phyloP scores from a whole-genome alignment of 2,329 filamentous ascomycete genomes.

The Monosporascus sp. region DNA sequence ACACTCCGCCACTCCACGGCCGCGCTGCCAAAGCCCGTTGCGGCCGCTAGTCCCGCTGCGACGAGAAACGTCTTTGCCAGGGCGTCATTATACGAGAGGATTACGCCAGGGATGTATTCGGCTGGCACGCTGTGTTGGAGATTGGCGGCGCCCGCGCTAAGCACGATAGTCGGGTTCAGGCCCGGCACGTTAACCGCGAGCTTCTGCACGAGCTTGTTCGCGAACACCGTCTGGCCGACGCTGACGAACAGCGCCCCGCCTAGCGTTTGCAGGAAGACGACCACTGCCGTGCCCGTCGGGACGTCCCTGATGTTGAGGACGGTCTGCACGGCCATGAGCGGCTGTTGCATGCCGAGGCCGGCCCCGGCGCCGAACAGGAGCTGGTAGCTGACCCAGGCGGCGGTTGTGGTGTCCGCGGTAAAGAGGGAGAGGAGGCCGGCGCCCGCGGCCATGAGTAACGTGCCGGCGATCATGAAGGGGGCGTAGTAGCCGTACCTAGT shows the following conservation, averaged over 20 bases:
- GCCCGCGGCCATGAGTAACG: constrained; percentile 27
- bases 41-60: constrained; percentile 2
- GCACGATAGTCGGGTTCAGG: constrained; percentile 27
- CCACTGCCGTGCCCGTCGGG: constrained; percentile 20
- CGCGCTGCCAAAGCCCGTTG: not conserved
- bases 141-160: constrained; percentile 32
- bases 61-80: constrained; percentile 38
- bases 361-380: constrained; percentile 35
- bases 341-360: constrained; percentile 36
- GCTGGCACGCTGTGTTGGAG: constrained; percentile 25
- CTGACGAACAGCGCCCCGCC: constrained; percentile 45
- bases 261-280: constrained; percentile 39
- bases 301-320: constrained; percentile 25
- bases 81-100: constrained; percentile 40
- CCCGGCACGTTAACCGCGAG: constrained; percentile 30
- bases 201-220: constrained; percentile 38
- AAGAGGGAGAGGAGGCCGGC: constrained; percentile 36
- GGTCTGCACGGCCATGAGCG: constrained; percentile 37
- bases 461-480: constrained; percentile 33
- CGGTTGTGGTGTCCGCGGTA: constrained; percentile 20
- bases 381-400: constrained; percentile 39
- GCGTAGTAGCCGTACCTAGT: constrained; percentile 32
- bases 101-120: constrained; percentile 28
- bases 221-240: constrained; percentile 47
- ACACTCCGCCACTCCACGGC: not conserved